Percentiles rank a stretch among this genome's conserved stretches.
Evolutionary conservation across 306 rosid species (phyloP).

Genomic region (Cicer judaicum): DNA sequence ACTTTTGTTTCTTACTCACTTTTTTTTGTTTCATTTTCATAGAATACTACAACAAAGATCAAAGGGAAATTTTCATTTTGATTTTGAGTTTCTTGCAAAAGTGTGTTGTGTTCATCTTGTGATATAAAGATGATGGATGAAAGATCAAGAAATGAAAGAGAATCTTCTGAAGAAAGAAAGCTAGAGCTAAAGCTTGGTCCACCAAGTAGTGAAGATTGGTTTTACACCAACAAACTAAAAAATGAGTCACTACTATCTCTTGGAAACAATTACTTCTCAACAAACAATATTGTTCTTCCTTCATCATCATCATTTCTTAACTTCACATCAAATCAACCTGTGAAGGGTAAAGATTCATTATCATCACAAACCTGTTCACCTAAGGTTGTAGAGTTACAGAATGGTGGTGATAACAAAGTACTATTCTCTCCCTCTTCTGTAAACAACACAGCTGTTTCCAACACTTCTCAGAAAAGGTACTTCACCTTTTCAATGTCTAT

Average conservation of each 20-base stretch:
- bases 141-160: slow-evolving; percentile 59
- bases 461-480: slow-evolving; percentile 96
- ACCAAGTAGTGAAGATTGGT: slow-evolving; percentile 77
- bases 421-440: slow-evolving; percentile 65
- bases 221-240: slow-evolving; percentile 31
- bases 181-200: slow-evolving; percentile 90
- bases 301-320: slow-evolving; percentile 57
- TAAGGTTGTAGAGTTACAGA: slow-evolving; percentile 63
- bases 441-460: slow-evolving; percentile 69
- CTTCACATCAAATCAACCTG: slow-evolving; percentile 49
- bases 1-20: slow-evolving; percentile 5
- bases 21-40: slow-evolving; percentile 13
- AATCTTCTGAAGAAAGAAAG: slow-evolving; percentile 73
- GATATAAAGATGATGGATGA: slow-evolving; percentile 53
- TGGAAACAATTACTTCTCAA: slow-evolving; percentile 48
- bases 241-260: slow-evolving; percentile 60
- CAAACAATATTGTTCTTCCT: slow-evolving; percentile 15
- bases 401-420: slow-evolving; percentile 50
- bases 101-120: neutral
- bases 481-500: slow-evolving; percentile 34
- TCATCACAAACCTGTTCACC: slow-evolving; percentile 55
- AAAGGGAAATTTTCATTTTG: too few species aligned
- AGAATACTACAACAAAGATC: neutral
- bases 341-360: slow-evolving; percentile 47
- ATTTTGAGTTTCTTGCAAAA: neutral